These are phyloP conservation scores for Yamadazyma philogaea DNA, from an alignment of 805 yeast genomes.

Conservation along the genomic window DNA sequence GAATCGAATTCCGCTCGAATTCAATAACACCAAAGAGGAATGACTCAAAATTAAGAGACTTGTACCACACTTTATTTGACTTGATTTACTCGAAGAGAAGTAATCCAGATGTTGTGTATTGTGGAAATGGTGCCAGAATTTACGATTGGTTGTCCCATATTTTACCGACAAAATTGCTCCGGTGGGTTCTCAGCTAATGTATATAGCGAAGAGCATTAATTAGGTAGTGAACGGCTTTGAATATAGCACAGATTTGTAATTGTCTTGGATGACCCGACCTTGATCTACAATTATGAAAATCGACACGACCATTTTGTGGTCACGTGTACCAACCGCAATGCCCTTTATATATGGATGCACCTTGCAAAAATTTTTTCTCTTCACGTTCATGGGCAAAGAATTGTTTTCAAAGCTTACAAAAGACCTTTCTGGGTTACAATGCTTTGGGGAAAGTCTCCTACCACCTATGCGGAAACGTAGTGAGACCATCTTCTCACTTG, in stretches of 20 bases:
- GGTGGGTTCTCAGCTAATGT: conserved; percentile 18
- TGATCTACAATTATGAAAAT: too few relatives aligned
- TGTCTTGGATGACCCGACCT: too few relatives aligned
- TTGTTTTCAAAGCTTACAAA: conserved; percentile 74
- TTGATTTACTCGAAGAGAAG: conserved; percentile 23
- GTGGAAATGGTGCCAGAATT: conserved; percentile 41
- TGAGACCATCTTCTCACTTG: conserved; percentile 28
- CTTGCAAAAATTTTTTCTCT: conserved; percentile 19
- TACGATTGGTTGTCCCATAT: conserved; percentile 33
- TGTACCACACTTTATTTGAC: conserved; percentile 40
- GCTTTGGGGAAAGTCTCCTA: conserved; percentile 94
- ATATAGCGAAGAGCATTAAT: not conserved
- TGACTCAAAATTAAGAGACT: conserved; percentile 33
- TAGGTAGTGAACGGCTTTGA: too few relatives aligned
- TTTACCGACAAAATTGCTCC: conserved; percentile 31
- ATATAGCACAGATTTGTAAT: too few relatives aligned
- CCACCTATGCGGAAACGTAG: conserved; percentile 67
- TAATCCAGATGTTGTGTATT: conserved; percentile 33
- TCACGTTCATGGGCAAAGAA: conserved; percentile 68
- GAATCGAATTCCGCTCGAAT: conserved; percentile 26
- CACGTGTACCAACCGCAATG: not conserved
- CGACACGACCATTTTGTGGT: too few relatives aligned
- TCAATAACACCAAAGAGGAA: conserved; percentile 28
- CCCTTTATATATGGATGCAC: not conserved
- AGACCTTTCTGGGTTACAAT: conserved; percentile 26